Evolutionary conservation across 1,139 yeast species (phyloP), one percentile per base, ranked within the genome.

Genomic region (Nadsonia commutata): DNA sequence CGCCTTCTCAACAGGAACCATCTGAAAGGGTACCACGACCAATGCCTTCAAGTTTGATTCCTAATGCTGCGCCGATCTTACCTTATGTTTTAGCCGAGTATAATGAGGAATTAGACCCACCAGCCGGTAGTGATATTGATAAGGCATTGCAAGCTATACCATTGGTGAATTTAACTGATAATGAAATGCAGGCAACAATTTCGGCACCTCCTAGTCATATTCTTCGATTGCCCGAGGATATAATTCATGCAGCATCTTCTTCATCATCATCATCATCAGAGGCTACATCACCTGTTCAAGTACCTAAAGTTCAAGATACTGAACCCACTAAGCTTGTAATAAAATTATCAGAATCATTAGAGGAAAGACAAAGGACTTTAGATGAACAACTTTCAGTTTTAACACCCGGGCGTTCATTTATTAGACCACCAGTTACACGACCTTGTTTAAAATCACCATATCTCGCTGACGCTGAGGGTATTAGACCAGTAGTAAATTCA

Each of bases 21-120:
- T 39, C 45, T 19, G 49, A 49, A 18, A 49, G 54, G 31, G 44
- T 46, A 53, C 88, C 90, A 6, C 75, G 86, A 3, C 63, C 72
- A 38, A 83, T 84, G 3, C 81, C 84, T 2, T 70, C 78, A 13
- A 77, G 79, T 2, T 68, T 74, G 49, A 85, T 85, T 53, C 95
- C 95, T 1, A 70, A 72, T 48, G 74, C 78, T 45, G 75, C 74
- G 43, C 95, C 94, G 2, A 82, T 84, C 46, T 74, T 70, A 47
- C 86, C 84, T 3, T 72, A 72, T 46, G 94, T 81, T 11, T 63
- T 84, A 48, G 94, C 88, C 1, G 94, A 83, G 56, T 67, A 73
- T 56, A 27, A 16, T 13, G 33, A 27, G n/a, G 33, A 54, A 60
- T 18, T 3, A 3, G n/a, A 18, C 18, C 8, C 13, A 20, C 8